These are phyloP conservation scores for Heterobasidion irregulare DNA, from an alignment of 1,284 basidiomycete genomes.

Conservation along the genomic window DNA sequence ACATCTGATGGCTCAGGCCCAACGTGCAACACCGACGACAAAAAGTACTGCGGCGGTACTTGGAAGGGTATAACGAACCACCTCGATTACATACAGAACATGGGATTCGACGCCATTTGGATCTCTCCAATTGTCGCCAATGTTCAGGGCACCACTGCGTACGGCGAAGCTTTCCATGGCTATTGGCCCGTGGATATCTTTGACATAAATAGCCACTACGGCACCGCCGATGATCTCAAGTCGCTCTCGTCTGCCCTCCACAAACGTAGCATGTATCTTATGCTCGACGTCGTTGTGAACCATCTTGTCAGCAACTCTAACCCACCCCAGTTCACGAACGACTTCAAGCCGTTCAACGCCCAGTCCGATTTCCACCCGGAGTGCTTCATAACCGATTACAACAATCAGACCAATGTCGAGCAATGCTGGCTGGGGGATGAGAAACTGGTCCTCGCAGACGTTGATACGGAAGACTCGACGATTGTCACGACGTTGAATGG, in stretches of 20 bases:
- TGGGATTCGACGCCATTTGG: constrained; percentile 73
- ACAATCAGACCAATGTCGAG: constrained; percentile 54
- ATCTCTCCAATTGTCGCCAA: constrained; percentile 66
- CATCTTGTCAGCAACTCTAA: constrained; percentile 56
- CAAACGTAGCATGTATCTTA: constrained; percentile 66
- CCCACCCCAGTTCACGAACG: constrained; percentile 28
- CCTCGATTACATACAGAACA: constrained; percentile 72
- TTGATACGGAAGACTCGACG: constrained; percentile 59
- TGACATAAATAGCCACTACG: constrained; percentile 63
- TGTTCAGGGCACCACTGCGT: constrained; percentile 58
- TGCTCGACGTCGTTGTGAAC: constrained; percentile 79
- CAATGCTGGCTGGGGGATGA: constrained; percentile 76
- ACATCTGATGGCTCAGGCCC: constrained; percentile 36
- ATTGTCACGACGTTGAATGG: constrained; percentile 50
- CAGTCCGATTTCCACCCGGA: constrained; percentile 57
- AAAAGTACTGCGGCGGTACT: constrained; percentile 68
- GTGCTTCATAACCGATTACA: constrained; percentile 51
- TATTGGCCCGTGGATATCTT: constrained; percentile 62
- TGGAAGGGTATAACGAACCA: constrained; percentile 72
- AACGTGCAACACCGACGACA: constrained; percentile 39
- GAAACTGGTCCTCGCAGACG: constrained; percentile 62
- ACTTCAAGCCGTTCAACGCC: constrained; percentile 3
- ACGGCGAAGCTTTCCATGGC: constrained; percentile 63
- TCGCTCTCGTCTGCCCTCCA: constrained; percentile 61
- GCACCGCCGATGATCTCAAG: constrained; percentile 64